Base-by-base conservation (phyloP, 2,329 filamentous ascomycete genomes). In the Boeremia lycopersici region DNA sequence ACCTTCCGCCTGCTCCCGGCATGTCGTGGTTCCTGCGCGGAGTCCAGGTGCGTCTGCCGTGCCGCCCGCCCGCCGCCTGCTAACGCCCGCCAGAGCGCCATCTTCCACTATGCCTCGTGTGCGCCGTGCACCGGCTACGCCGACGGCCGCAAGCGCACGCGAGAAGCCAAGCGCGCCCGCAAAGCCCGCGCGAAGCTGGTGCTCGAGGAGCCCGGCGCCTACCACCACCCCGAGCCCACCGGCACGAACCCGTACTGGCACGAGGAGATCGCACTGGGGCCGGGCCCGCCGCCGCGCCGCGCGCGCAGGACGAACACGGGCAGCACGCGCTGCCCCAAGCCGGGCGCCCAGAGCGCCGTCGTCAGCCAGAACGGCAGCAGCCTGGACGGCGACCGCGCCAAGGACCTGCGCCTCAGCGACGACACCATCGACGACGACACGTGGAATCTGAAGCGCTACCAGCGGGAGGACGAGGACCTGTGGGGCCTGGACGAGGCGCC, bases 211-310 rank as follows among this genome's bases (percentile, higher is more conserved):
- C 90, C 90, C 0, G 85, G 84, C 35, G 75, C 86, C 10, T 95
- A 96, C 74, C 82, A 86, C 45, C 92, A 97, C 67, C 92, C 89
- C 1, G 85, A 86, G 39, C 90, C 91, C 1, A 95, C 91, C 66
- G 88, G 87, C 68, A 96, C 91, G 26, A 97, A 97, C 68, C 88
- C 89, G 11, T 91, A 90, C 76, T 97, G 93, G 93, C 80, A 84
- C 29, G 89, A 95, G 70, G 93, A 97, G 75, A 96, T 97, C 62
- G 82, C 81, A 59, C 83, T 93, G 76, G 93, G 93, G 0, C 93
- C 93, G 2, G 86, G 85, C 3, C 82, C 89, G 31, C 87, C 87
- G 29, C 87, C 87, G 67, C 76, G 79, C 83, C 53, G 68, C 53
- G 62, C 87, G 73, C 76, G 82, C 55, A 69, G 84, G 75, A 76